Evolutionary conservation across 306 rosid genomes (phyloP), one percentile per base, ranked within the genome.

Genomic region (Crotalaria pallida): DNA sequence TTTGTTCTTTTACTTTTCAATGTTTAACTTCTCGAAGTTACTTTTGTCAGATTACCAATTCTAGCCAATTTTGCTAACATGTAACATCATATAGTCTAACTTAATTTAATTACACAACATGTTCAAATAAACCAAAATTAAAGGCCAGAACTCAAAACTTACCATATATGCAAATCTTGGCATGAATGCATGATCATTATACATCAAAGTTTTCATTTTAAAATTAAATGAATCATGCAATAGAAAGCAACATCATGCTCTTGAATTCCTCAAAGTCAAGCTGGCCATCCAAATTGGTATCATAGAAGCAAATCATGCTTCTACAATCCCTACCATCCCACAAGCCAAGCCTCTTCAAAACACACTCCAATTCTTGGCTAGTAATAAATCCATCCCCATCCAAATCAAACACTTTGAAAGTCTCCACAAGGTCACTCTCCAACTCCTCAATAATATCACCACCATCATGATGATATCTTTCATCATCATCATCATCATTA

Each of bases 191-290:
- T 4, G 19, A 59, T 59, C 3, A 19, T 24, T 27, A 33, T 15
- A 40, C 19, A 41, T 1, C 9, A 11, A 24, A 40, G 1, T 23
- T 38, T 23, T 10, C 13, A 65, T n/a, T 6, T n/a, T 1, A 24
- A 12, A 45, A 15, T 26, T 11, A 11, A 41, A 36, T 1, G 49
- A 59, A 40, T 80, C 58, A 87, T n/a, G 84, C 59, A 57, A 7
- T 77, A 31, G 91, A 49, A 68, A 58, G 83, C 44, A 80, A 38
- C 91, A 92, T 92, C 96, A 92, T 92, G 72, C 66, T 85, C 85
- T 86, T 89, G 70, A 92, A 92, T 63, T 92, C 98, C 58, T 92
- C 76, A 47, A 89, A 89, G 85, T 92, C 96, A 77, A 92, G 96
- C 16, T 18, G 76, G 0, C 98, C 96, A 41, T 88, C 98, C 40